Evolutionary conservation across 805 yeast genomes (phyloP).

Genomic region (Candida tallmaniae): DNA sequence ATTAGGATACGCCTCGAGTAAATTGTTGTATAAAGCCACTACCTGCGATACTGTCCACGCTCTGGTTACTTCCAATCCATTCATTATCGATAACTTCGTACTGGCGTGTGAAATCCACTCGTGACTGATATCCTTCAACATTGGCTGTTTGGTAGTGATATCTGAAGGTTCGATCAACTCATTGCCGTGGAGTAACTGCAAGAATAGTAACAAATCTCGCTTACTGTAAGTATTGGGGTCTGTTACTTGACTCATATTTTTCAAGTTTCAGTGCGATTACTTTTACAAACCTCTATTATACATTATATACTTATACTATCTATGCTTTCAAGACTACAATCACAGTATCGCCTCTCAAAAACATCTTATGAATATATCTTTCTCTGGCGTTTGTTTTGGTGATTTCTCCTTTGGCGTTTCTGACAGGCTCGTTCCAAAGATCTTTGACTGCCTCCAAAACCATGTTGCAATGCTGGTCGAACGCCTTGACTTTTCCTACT

Average conservation of each 20-base stretch:
- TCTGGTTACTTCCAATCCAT: constrained; percentile 12
- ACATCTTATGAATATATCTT: constrained; percentile 84
- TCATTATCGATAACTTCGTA: constrained; percentile 19
- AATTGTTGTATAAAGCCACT: constrained; percentile 20
- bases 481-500: constrained; percentile 86
- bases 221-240: constrained; percentile 4
- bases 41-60: constrained; percentile 19
- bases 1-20: constrained; percentile 20
- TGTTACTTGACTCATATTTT: background rate
- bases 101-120: constrained; percentile 30
- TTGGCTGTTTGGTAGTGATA: constrained; percentile 3
- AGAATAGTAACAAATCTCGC: constrained; percentile 31
- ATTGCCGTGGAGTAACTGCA: constrained; percentile 35
- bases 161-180: constrained; percentile 23
- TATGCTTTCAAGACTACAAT: constrained; percentile 41
- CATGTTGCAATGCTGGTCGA: constrained; percentile 94
- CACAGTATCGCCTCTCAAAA: constrained; percentile 93
- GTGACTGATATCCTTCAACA: constrained; percentile 18
- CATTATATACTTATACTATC: background rate
- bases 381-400: constrained; percentile 58
- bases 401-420: constrained; percentile 63
- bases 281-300: background rate
- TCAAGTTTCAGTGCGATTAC: too few relatives aligned
- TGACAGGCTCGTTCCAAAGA: constrained; percentile 64
- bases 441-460: constrained; percentile 90